A percentile compares a stretch with the other conserved stretches of the same genome.
These are phyloP conservation scores for Aspergillus tamarii DNA, from an alignment of 2,329 filamentous ascomycete species.

Conservation along the genomic window DNA sequence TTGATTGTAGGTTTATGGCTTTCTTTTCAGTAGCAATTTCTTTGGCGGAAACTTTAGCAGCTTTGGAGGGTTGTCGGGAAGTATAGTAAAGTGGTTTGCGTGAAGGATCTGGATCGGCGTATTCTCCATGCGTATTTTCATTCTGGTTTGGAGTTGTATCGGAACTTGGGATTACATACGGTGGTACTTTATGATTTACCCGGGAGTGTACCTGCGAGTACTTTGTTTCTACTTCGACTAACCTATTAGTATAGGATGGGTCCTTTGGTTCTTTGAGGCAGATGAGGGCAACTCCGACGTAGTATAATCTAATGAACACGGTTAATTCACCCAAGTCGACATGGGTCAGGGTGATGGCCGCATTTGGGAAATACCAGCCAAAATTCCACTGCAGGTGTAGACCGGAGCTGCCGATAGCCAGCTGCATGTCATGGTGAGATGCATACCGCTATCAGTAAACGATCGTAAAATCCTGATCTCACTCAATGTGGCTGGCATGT, in stretches of 20 bases:
- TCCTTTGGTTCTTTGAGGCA: not conserved
- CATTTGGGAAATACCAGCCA: not conserved
- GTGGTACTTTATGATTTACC: not conserved
- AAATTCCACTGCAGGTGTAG: slow-evolving; percentile 2
- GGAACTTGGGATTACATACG: not conserved
- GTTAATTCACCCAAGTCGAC: not conserved
- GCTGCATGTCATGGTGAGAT: slow-evolving; percentile 4
- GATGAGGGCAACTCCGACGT: not conserved
- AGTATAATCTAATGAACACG: not conserved
- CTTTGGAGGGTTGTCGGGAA: not conserved
- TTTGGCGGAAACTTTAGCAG: slow-evolving; percentile 2
- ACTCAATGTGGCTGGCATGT: not conserved
- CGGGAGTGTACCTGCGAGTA: not conserved
- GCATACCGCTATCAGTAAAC: not conserved
- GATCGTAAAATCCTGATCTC: not conserved
- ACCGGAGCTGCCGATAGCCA: slow-evolving; percentile 3
- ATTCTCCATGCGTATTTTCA: not conserved
- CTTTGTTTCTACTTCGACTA: not conserved
- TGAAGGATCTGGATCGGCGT: slow-evolving; percentile 4
- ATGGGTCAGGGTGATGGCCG: not conserved
- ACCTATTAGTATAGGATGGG: not conserved
- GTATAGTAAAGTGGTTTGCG: slow-evolving; percentile 1
- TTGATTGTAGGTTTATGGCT: not conserved
- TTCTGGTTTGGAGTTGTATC: not conserved
- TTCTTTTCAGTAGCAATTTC: not conserved